phyloP scores from a whole-genome alignment of 441 rosid genomes.

The Sinapis alba region DNA sequence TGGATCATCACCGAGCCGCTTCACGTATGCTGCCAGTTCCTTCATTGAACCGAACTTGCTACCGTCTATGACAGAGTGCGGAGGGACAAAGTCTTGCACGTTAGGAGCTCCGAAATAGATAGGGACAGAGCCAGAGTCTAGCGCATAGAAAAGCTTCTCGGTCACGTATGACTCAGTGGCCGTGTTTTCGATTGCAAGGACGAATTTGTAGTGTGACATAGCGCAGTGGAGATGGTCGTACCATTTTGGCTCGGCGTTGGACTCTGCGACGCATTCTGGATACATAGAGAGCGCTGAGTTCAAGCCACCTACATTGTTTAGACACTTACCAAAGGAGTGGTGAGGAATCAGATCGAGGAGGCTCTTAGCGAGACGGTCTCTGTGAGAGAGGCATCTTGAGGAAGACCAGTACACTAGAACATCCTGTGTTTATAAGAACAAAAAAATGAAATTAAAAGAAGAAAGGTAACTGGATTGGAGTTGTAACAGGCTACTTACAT shows the following conservation, averaged over 20 bases:
- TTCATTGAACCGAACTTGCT: constrained; percentile 58
- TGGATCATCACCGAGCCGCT: constrained; percentile 61
- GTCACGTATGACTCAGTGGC: constrained; percentile 81
- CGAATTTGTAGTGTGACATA: constrained; percentile 92
- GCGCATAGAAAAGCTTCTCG: constrained; percentile 83
- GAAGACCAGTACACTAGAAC: constrained; percentile 90
- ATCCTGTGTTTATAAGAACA: constrained; percentile 48
- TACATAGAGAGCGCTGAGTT: constrained; percentile 74
- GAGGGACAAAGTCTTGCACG: constrained; percentile 76
- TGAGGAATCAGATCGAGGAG: constrained; percentile 64
- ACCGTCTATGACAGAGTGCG: constrained; percentile 73
- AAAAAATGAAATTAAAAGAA: not conserved
- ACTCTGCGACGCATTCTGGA: constrained; percentile 66
- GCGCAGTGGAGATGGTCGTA: constrained; percentile 90
- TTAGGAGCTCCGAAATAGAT: constrained; percentile 87
- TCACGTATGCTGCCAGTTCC: constrained; percentile 66
- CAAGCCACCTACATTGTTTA: constrained; percentile 78
- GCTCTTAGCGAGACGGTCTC: constrained; percentile 67
- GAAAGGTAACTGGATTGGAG: not conserved
- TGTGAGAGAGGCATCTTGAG: constrained; percentile 75
- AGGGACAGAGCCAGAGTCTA: constrained; percentile 79
- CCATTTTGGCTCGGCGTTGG: constrained; percentile 61
- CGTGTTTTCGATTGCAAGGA: constrained; percentile 88
- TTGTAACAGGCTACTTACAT: constrained; percentile 43
- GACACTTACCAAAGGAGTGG: constrained; percentile 91